A percentile compares a stretch with the other conserved stretches of the same genome.
Conservation (phyloP, 225 moss, liverwort and hornwort genomes). For the Antitrichia curtipendula region DNA sequence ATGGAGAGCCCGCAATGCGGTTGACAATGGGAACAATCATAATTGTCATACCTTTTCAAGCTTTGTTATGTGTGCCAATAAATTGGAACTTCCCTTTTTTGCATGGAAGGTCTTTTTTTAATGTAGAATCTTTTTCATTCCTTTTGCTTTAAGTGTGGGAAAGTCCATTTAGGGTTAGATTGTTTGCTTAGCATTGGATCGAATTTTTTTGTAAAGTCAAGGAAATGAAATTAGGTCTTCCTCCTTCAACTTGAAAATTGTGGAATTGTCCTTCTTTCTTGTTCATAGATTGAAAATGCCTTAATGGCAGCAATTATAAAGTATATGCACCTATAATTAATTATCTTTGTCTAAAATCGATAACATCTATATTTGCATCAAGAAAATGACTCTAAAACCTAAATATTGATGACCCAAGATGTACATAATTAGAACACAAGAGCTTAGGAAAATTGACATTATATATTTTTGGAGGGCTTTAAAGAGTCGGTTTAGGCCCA, state of each 20-base stretch:
- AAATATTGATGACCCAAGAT: neutral
- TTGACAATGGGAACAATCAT: too few relatives aligned
- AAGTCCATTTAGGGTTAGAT: neutral
- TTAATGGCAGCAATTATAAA: neutral
- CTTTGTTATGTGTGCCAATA: neutral
- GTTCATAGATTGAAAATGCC: fast-evolving
- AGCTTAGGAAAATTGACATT: fast-evolving
- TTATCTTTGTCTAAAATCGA: fast-evolving
- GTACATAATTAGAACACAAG: neutral
- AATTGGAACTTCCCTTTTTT: neutral
- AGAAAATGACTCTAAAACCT: neutral
- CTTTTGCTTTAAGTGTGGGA: neutral
- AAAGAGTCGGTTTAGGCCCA: too few relatives aligned
- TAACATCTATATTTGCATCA: neutral
- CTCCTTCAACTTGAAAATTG: neutral
- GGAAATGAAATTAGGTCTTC: fast-evolving
- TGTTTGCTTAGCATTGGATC: too few relatives aligned
- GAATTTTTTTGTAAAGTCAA: neutral
- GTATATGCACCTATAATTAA: neutral
- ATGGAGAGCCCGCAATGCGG: neutral
- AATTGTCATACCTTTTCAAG: neutral
- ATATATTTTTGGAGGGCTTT: too few relatives aligned
- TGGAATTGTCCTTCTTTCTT: fast-evolving
- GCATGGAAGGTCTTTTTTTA: neutral
- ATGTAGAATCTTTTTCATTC: neutral